Conservation (phyloP, 176 grass and related monocot genomes). For the Eleusine coracana region DNA sequence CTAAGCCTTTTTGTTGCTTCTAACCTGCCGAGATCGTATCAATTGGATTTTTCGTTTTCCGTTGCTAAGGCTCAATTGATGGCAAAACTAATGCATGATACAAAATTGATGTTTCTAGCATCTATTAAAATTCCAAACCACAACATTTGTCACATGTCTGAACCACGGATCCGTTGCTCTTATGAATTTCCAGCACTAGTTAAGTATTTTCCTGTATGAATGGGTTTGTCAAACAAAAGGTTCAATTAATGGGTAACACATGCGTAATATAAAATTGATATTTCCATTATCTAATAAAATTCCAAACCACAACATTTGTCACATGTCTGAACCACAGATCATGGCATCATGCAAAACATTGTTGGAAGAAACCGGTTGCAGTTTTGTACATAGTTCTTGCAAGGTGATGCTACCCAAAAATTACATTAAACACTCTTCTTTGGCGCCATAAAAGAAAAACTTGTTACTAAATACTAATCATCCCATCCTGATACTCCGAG, state of each 20-base stretch:
- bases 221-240: background rate
- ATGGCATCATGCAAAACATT: background rate
- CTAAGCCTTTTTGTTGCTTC: too few relatives aligned
- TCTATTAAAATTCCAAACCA: background rate
- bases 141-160: conserved; percentile 1
- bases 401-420: background rate
- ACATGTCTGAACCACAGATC: background rate
- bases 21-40: too few relatives aligned
- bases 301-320: background rate
- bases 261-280: background rate
- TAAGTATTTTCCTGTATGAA: background rate
- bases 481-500: conserved; percentile 73
- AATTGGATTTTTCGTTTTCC: background rate
- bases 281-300: background rate
- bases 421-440: background rate
- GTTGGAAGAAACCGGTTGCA: background rate
- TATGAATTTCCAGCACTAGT: background rate
- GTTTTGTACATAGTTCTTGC: background rate
- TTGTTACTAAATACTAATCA: background rate
- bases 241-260: background rate
- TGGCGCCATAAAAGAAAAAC: background rate
- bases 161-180: background rate
- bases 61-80: background rate
- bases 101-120: background rate
- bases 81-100: background rate